Percentiles rank a stretch among this genome's conserved stretches.
Evolutionary conservation across 179 eudicot genomes (phyloP).

Genomic region (Spergularia azorica): DNA sequence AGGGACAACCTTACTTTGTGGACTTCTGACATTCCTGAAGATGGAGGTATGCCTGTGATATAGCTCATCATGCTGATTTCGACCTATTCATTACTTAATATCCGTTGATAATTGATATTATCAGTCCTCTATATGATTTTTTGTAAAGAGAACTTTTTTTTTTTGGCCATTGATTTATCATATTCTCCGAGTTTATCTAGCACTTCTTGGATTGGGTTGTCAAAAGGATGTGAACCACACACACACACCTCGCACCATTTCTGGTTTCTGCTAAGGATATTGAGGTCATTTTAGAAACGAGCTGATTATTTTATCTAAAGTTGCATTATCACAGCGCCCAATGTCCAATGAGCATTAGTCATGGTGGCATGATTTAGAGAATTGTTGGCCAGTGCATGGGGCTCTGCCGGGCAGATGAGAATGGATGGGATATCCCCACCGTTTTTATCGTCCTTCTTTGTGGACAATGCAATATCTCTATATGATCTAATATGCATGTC

Average conservation of each 20-base stretch:
- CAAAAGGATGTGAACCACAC: background rate
- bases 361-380: background rate
- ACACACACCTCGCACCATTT: background rate
- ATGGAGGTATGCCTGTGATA: constrained; percentile 27
- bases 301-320: background rate
- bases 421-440: background rate
- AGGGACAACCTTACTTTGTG: constrained; percentile 38
- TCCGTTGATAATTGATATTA: too few relatives aligned
- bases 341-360: background rate
- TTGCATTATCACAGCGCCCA: background rate
- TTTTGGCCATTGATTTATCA: background rate
- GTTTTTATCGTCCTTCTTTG: background rate
- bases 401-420: background rate
- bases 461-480: background rate
- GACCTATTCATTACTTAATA: background rate
- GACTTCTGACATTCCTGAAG: constrained; percentile 31
- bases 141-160: background rate
- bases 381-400: too few relatives aligned
- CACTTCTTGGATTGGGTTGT: background rate
- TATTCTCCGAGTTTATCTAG: background rate
- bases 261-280: background rate
- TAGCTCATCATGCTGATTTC: background rate
- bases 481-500: background rate
- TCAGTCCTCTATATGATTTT: background rate
- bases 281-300: background rate